Conservation (phyloP, 148 eudicot species). For the Gaultheria prostrata region DNA sequence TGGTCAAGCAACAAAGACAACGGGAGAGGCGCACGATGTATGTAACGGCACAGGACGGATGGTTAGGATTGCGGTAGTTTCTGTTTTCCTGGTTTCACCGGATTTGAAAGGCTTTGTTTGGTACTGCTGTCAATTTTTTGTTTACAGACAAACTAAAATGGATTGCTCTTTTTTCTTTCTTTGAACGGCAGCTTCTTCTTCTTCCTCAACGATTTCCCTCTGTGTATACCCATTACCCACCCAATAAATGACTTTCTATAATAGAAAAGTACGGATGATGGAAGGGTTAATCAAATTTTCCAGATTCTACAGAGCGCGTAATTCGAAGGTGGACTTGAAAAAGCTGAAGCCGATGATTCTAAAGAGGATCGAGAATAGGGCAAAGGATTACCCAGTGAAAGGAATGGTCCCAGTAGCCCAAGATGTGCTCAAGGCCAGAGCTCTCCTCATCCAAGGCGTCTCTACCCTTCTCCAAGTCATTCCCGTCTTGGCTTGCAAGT, state of each 20-base stretch:
- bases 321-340: slow-evolving; percentile 44
- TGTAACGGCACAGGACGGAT: background rate
- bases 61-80: background rate
- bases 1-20: background rate
- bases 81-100: too few relatives aligned
- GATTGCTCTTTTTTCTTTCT: too few relatives aligned
- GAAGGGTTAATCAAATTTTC: slow-evolving; percentile 5
- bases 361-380: slow-evolving; percentile 61
- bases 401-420: slow-evolving; percentile 66
- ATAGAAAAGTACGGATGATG: background rate
- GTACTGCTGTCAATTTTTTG: too few relatives aligned
- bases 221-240: background rate
- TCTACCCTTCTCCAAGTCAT: slow-evolving; percentile 54
- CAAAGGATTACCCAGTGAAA: slow-evolving; percentile 55
- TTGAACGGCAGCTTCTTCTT: background rate
- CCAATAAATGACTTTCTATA: slow-evolving; percentile 15
- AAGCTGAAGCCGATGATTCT: slow-evolving; percentile 76
- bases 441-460: slow-evolving; percentile 53
- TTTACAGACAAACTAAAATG: too few relatives aligned
- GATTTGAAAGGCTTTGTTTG: too few relatives aligned
- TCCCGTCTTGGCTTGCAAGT: slow-evolving; percentile 79
- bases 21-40: background rate
- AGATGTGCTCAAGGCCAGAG: slow-evolving; percentile 61
- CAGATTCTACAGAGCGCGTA: slow-evolving; percentile 22
- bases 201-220: background rate